phyloP scores from a whole-genome alignment of 2,329 filamentous ascomycete species.

The Talaromyces piceae region DNA sequence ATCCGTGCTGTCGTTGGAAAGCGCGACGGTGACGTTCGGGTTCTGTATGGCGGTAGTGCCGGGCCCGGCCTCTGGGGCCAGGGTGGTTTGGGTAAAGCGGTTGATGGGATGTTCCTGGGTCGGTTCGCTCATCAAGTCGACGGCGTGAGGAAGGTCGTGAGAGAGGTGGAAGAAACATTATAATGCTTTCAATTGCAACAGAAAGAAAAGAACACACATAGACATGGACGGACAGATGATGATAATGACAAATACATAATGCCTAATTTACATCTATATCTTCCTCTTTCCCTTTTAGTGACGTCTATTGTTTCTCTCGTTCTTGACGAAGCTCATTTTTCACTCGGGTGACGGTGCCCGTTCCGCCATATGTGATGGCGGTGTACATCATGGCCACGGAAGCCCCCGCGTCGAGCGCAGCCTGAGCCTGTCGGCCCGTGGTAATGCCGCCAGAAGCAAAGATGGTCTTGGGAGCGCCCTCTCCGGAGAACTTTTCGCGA shows the following conservation, averaged over 20 bases:
- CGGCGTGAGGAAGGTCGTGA: slow-evolving; percentile 63
- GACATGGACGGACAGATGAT: background rate
- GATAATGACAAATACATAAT: slow-evolving; percentile 5
- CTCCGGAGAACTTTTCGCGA: slow-evolving; percentile 57
- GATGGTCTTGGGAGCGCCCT: slow-evolving; percentile 42
- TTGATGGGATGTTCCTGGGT: slow-evolving; percentile 76
- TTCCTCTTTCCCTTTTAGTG: background rate
- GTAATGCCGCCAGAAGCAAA: slow-evolving; percentile 93
- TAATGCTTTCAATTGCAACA: background rate
- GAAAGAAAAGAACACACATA: background rate
- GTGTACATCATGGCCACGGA: slow-evolving; percentile 92
- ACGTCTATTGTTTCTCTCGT: slow-evolving; percentile 21
- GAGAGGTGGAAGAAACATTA: slow-evolving; percentile 54
- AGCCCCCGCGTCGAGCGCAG: slow-evolving; percentile 79
- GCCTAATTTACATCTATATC: slow-evolving; percentile 1
- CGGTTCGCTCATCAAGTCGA: slow-evolving; percentile 71
- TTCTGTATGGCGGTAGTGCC: slow-evolving; percentile 77
- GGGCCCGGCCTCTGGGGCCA: slow-evolving; percentile 63
- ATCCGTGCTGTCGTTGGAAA: slow-evolving; percentile 50
- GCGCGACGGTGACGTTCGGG: slow-evolving; percentile 54
- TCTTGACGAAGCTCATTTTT: slow-evolving; percentile 41
- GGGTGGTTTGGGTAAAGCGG: slow-evolving; percentile 52
- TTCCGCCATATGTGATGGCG: slow-evolving; percentile 56
- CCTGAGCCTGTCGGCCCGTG: slow-evolving; percentile 72
- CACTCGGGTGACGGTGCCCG: slow-evolving; percentile 51